phyloP scores from a whole-genome alignment of 2,329 filamentous ascomycete species.

The Colletotrichum phormii region DNA sequence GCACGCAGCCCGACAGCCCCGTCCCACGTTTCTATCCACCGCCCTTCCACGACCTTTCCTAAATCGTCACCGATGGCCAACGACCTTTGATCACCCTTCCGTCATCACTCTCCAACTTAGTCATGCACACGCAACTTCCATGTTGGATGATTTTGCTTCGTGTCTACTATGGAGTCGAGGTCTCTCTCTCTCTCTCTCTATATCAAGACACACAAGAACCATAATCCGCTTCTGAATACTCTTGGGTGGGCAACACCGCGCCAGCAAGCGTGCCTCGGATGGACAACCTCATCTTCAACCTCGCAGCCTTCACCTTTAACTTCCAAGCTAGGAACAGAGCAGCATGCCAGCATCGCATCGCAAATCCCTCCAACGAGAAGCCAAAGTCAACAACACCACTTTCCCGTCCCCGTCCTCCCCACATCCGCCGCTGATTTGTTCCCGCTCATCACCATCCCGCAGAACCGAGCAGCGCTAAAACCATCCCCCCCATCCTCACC shows the following conservation, averaged over 20 bases:
- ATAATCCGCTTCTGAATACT: neutral
- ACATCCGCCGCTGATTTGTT: constrained; percentile 23
- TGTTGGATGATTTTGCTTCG: neutral
- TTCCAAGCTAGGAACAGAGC: too few species aligned
- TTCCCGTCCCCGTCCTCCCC: constrained; percentile 11
- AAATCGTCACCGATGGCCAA: constrained; percentile 23
- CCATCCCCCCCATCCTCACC: constrained; percentile 11
- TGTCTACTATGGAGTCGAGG: neutral
- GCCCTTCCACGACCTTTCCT: constrained; percentile 2
- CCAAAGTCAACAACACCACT: neutral
- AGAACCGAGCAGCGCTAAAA: constrained; percentile 25
- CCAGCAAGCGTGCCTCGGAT: neutral
- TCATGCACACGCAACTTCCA: neutral
- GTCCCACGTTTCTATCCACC: constrained; percentile 27
- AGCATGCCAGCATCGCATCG: neutral
- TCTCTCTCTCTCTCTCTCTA: neutral
- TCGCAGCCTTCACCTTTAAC: neutral
- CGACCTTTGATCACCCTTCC: neutral
- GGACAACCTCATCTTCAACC: neutral
- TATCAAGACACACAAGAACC: neutral
- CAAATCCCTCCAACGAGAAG: neutral
- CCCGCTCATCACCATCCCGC: constrained; percentile 20
- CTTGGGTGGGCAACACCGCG: neutral
- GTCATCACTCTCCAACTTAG: neutral
- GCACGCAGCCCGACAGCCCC: constrained; percentile 20